Evolutionary conservation across 2,329 filamentous ascomycete species (phyloP).

Genomic region (Paecilomyces formosus): DNA sequence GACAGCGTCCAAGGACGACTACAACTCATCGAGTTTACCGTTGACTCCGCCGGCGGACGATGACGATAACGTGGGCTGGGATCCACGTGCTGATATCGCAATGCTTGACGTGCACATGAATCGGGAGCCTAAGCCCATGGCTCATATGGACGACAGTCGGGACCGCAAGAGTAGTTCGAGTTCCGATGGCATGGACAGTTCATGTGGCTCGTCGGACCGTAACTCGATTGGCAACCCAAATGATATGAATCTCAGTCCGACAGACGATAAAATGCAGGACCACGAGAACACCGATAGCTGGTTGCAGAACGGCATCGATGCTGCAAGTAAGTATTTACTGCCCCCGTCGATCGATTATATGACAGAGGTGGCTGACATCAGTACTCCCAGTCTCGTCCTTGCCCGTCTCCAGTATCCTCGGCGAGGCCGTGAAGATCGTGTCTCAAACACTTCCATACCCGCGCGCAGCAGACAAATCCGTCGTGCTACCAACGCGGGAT

Average conservation of each 20-base stretch:
- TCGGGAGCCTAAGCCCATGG: constrained; percentile 16
- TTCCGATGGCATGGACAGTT: constrained; percentile 18
- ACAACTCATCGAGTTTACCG: constrained; percentile 24
- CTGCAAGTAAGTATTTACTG: constrained; percentile 22
- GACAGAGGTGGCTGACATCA: not conserved
- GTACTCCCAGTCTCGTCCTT: constrained; percentile 27
- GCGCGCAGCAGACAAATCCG: constrained; percentile 23
- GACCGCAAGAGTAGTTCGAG: constrained; percentile 20
- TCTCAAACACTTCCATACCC: constrained; percentile 56
- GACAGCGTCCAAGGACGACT: constrained; percentile 14
- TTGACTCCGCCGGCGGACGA: constrained; percentile 35
- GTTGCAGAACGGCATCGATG: constrained; percentile 29
- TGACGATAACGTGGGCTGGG: constrained; percentile 31
- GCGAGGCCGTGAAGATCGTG: constrained; percentile 48
- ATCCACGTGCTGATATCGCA: constrained; percentile 22
- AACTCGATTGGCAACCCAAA: constrained; percentile 21
- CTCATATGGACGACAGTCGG: constrained; percentile 22
- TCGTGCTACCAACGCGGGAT: constrained; percentile 19
- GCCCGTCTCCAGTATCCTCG: constrained; percentile 24
- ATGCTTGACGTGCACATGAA: constrained; percentile 21
- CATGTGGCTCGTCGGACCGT: constrained; percentile 23
- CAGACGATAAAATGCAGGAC: constrained; percentile 23
- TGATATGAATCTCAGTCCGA: constrained; percentile 21
- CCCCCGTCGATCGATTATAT: not conserved
- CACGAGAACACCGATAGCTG: constrained; percentile 24